Conservation (phyloP, 805 yeast genomes). For the Barnettozyma sp. region DNA sequence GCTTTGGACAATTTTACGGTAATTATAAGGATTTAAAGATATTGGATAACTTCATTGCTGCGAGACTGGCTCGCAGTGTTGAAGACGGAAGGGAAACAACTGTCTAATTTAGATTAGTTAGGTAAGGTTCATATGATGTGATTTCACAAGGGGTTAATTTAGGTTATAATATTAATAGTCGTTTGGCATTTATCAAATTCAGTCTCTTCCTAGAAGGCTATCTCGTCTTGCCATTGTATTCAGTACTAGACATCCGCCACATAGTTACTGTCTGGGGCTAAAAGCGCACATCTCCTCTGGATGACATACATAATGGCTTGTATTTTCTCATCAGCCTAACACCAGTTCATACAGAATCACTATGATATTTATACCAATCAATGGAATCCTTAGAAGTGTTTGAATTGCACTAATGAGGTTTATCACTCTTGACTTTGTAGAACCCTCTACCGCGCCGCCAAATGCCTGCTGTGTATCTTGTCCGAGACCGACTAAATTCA, state of each 20-base stretch:
- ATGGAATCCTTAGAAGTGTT: conserved; percentile 68
- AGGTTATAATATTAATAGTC: too few relatives aligned
- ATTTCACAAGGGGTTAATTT: too few relatives aligned
- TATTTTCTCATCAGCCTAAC: conserved; percentile 59
- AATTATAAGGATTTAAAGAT: conserved; percentile 7
- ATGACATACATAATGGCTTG: too few relatives aligned
- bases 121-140: too few relatives aligned
- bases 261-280: too few relatives aligned
- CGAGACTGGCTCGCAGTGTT: conserved; percentile 2
- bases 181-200: too few relatives aligned
- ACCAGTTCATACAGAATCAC: conserved; percentile 66
- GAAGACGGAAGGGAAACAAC: background rate
- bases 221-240: too few relatives aligned
- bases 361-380: conserved; percentile 57
- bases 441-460: conserved; percentile 36
- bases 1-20: conserved; percentile 4
- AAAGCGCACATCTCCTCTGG: too few relatives aligned
- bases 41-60: conserved; percentile 5
- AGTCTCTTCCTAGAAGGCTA: too few relatives aligned
- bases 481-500: conserved; percentile 40
- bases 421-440: conserved; percentile 53
- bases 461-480: conserved; percentile 35
- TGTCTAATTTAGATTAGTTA: background rate
- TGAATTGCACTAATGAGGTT: conserved; percentile 67
- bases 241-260: too few relatives aligned